Conservation (phyloP, 345 rosid species). For the Ceriops tagal region DNA sequence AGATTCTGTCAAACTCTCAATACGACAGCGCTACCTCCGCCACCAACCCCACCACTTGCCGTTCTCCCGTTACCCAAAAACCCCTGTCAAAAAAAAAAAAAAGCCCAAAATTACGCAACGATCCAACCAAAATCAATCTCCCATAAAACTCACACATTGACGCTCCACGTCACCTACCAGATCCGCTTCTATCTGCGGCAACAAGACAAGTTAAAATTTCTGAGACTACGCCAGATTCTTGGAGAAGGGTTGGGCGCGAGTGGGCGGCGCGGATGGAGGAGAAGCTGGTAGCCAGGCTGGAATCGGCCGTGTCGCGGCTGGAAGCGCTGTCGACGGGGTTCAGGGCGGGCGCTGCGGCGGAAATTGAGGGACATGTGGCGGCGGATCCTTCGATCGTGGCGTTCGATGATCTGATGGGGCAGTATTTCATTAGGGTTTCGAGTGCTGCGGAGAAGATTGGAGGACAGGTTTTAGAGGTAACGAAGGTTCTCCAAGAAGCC, state of each 20-base stretch:
- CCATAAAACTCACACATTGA: not conserved
- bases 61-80: conserved; percentile 18
- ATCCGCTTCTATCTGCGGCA: conserved; percentile 15
- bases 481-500: conserved; percentile 64
- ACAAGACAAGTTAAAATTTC: not conserved
- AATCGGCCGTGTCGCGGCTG: conserved; percentile 72
- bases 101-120: conserved; percentile 9
- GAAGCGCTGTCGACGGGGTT: conserved; percentile 49
- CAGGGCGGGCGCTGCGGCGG: conserved; percentile 12
- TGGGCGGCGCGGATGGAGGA: conserved; percentile 51
- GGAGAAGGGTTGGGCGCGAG: not conserved
- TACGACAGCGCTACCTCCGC: too few species aligned
- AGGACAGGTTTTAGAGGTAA: conserved; percentile 71
- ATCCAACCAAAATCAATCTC: conserved; percentile 12
- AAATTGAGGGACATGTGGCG: conserved; percentile 18
- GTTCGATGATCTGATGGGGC: conserved; percentile 61
- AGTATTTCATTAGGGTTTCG: conserved; percentile 52
- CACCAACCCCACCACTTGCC: too few species aligned
- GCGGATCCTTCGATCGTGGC: conserved; percentile 80
- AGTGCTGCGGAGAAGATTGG: conserved; percentile 82
- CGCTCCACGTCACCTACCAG: conserved; percentile 6
- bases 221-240: too few species aligned
- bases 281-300: conserved; percentile 67
- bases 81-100: not conserved
- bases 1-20: too few species aligned